These are phyloP conservation scores for Russula earlei DNA, from an alignment of 768 basidiomycete species.

Conservation along the genomic window DNA sequence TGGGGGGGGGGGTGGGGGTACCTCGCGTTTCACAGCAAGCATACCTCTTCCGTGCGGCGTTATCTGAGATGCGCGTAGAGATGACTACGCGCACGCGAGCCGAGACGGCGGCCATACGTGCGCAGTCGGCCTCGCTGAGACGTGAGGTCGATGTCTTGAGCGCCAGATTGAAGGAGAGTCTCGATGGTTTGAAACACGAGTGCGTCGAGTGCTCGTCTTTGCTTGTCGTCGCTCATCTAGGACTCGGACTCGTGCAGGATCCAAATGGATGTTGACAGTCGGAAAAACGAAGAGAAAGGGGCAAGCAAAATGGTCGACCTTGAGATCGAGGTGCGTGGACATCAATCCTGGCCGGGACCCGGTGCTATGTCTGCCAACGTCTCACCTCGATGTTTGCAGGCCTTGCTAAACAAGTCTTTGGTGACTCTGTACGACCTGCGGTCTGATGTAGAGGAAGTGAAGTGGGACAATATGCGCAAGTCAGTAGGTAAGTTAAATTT, in stretches of 20 bases:
- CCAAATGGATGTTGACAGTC: conserved; percentile 91
- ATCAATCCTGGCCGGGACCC: not conserved
- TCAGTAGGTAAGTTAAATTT: conserved; percentile 52
- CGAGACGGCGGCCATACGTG: conserved; percentile 74
- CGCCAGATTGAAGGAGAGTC: conserved; percentile 89
- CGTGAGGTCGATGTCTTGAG: conserved; percentile 80
- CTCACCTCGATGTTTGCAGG: conserved; percentile 32
- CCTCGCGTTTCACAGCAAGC: conserved; percentile 61
- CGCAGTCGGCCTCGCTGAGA: conserved; percentile 64
- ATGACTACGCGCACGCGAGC: conserved; percentile 74
- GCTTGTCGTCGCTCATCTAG: not conserved
- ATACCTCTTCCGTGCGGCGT: conserved; percentile 87
- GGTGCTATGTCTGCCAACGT: not conserved
- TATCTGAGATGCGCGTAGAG: conserved; percentile 84
- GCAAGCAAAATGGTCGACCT: conserved; percentile 83
- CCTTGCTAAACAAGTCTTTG: conserved; percentile 64
- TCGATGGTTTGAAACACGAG: conserved; percentile 88
- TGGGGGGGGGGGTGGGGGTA: no score
- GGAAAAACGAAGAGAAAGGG: conserved; percentile 82
- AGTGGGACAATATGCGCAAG: conserved; percentile 83
- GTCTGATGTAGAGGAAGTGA: conserved; percentile 74
- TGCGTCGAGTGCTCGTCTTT: conserved; percentile 31
- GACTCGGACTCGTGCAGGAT: conserved; percentile 43
- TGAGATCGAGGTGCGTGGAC: conserved; percentile 56
- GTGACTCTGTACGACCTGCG: conserved; percentile 69